Conservation (phyloP, 805 yeast species). For the Suhomyces canberraensis region DNA sequence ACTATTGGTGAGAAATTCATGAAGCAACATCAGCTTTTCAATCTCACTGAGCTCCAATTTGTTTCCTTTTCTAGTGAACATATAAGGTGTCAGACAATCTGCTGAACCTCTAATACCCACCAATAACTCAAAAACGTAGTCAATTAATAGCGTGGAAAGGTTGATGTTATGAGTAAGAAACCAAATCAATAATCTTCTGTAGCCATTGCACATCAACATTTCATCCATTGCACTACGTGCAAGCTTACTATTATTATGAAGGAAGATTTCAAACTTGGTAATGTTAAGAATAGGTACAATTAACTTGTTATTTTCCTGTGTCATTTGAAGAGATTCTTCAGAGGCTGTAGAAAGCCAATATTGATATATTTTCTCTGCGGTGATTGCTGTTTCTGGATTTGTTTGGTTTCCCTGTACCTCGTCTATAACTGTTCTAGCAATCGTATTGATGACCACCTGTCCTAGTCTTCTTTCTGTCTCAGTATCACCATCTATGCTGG, state of each 20-base stretch:
- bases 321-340: constrained; percentile 20
- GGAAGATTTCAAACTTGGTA: constrained; percentile 48
- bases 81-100: constrained; percentile 20
- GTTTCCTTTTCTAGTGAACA: constrained; percentile 57
- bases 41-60: constrained; percentile 49
- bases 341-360: constrained; percentile 38
- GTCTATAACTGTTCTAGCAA: constrained; percentile 51
- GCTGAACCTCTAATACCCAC: constrained; percentile 54
- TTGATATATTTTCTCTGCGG: constrained; percentile 52
- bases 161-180: constrained; percentile 57
- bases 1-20: constrained; percentile 62
- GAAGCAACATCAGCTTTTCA: constrained; percentile 65
- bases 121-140: constrained; percentile 60
- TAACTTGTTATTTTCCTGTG: constrained; percentile 25
- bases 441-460: constrained; percentile 43
- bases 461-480: constrained; percentile 25
- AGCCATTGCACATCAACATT: constrained; percentile 65
- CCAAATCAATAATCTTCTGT: constrained; percentile 64
- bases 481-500: constrained; percentile 23
- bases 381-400: constrained; percentile 16
- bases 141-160: constrained; percentile 52
- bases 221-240: constrained; percentile 63
- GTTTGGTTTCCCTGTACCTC: constrained; percentile 21
- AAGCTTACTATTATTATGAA: constrained; percentile 49
- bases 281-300: constrained; percentile 30